Evolutionary conservation across 306 rosid species (phyloP).

Genomic region (Dalbergia cochinchinensis): DNA sequence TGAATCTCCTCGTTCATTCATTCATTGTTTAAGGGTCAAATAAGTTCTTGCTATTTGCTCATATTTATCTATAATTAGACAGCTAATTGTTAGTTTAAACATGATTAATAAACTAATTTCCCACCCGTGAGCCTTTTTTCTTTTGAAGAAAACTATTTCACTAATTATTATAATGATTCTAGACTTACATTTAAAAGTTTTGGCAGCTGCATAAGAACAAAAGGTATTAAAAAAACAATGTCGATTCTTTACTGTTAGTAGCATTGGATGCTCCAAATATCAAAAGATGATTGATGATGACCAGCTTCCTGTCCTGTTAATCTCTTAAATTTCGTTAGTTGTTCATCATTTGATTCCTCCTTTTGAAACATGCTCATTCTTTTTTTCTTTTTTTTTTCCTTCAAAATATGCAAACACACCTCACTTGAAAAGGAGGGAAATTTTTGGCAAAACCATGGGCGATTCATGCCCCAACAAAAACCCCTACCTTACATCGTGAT

Average conservation of each 20-base stretch:
- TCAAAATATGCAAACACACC: slow-evolving; percentile 37
- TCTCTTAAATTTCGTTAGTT: slow-evolving; percentile 11
- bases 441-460: slow-evolving; percentile 35
- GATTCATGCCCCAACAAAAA: neutral
- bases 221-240: neutral
- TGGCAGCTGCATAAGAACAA: neutral
- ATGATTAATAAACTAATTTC: neutral
- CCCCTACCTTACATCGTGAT: no score
- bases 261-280: slow-evolving; percentile 50
- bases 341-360: slow-evolving; percentile 38
- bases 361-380: slow-evolving; percentile 54
- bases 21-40: neutral
- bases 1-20: neutral
- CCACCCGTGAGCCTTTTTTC: neutral
- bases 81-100: neutral
- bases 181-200: neutral
- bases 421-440: slow-evolving; percentile 49
- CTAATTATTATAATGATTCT: no score
- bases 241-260: neutral
- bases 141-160: neutral
- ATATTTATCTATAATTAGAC: neutral
- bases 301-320: neutral
- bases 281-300: slow-evolving; percentile 38
- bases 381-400: slow-evolving; percentile 37
- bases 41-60: neutral